These are phyloP conservation scores for Fusarium sp. DNA, from an alignment of 2,329 filamentous ascomycete species.

Conservation along the genomic window DNA sequence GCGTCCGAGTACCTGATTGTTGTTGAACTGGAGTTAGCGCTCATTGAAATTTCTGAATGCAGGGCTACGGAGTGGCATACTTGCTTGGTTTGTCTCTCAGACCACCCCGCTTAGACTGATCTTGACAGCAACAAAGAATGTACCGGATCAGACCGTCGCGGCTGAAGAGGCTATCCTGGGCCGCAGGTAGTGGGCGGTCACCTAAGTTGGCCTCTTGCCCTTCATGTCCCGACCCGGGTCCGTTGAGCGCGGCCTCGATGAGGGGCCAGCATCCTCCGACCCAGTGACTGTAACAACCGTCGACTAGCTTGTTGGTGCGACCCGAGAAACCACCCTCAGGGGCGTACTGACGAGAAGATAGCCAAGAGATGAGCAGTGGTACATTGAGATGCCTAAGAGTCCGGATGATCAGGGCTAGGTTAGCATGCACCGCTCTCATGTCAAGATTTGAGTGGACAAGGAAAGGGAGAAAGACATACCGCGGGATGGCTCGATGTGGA, in stretches of 20 bases:
- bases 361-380: constrained; percentile 82
- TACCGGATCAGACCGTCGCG: constrained; percentile 88
- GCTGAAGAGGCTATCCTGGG: constrained; percentile 72
- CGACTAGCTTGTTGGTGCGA: constrained; percentile 96
- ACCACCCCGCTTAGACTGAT: constrained; percentile 75
- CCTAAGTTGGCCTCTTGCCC: constrained; percentile 45
- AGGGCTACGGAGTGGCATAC: constrained; percentile 59
- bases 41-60: constrained; percentile 25
- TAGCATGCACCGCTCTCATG: constrained; percentile 50
- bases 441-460: constrained; percentile 49
- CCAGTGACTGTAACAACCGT: constrained; percentile 99
- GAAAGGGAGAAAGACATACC: constrained; percentile 60
- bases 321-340: constrained; percentile 95
- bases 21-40: constrained; percentile 35
- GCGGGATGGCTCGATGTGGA: constrained; percentile 78
- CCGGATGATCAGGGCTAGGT: constrained; percentile 42
- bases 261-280: constrained; percentile 94
- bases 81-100: constrained; percentile 94
- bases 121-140: constrained; percentile 89
- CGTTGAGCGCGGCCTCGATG: constrained; percentile 80
- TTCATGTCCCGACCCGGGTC: constrained; percentile 50
- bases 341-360: constrained; percentile 87
- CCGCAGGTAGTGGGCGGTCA: constrained; percentile 47
- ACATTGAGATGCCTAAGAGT: constrained; percentile 77
- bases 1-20: constrained; percentile 76